Evolutionary conservation across 495 filamentous ascomycete species (phyloP).

Genomic region (Hyaloscypha bicolor): DNA sequence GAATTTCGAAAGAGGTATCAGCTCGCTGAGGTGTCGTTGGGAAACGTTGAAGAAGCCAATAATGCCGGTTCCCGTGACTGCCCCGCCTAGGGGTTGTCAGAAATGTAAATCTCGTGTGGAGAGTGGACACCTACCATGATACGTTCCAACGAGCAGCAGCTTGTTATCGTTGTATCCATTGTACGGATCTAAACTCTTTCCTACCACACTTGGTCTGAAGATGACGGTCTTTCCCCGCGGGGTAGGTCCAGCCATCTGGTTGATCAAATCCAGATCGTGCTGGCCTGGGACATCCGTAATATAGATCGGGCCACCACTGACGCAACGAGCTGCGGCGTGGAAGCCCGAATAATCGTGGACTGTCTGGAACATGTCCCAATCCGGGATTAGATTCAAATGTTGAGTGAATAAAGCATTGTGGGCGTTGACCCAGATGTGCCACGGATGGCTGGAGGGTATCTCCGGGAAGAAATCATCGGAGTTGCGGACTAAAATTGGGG

Average conservation of each 20-base stretch:
- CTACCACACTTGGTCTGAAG: slow-evolving; percentile 71
- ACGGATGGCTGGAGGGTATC: slow-evolving; percentile 74
- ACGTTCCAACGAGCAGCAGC: slow-evolving; percentile 79
- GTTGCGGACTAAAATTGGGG: slow-evolving; percentile 74
- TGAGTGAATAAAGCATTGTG: slow-evolving; percentile 84
- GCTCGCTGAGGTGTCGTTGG: slow-evolving; percentile 55
- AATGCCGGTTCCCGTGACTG: slow-evolving; percentile 69
- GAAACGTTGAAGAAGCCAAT: slow-evolving; percentile 85
- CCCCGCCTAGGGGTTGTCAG: slow-evolving; percentile 49
- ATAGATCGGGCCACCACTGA: slow-evolving; percentile 90
- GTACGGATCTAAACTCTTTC: slow-evolving; percentile 72
- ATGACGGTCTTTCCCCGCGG: slow-evolving; percentile 70
- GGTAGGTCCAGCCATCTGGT: slow-evolving; percentile 73
- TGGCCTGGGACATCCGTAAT: slow-evolving; percentile 87
- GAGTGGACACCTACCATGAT: slow-evolving; percentile 45
- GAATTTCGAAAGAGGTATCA: slow-evolving; percentile 72
- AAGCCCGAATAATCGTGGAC: slow-evolving; percentile 72
- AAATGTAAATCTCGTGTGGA: background rate
- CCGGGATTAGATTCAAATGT: slow-evolving; percentile 61
- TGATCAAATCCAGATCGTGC: slow-evolving; percentile 73
- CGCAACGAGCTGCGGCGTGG: slow-evolving; percentile 87
- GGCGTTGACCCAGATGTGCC: slow-evolving; percentile 94
- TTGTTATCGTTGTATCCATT: slow-evolving; percentile 69
- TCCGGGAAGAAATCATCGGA: slow-evolving; percentile 94
- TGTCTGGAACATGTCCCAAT: slow-evolving; percentile 99